These are phyloP conservation scores for Bolboschoenus planiculmis DNA, from an alignment of 176 grass and related monocot species.

Conservation along the genomic window DNA sequence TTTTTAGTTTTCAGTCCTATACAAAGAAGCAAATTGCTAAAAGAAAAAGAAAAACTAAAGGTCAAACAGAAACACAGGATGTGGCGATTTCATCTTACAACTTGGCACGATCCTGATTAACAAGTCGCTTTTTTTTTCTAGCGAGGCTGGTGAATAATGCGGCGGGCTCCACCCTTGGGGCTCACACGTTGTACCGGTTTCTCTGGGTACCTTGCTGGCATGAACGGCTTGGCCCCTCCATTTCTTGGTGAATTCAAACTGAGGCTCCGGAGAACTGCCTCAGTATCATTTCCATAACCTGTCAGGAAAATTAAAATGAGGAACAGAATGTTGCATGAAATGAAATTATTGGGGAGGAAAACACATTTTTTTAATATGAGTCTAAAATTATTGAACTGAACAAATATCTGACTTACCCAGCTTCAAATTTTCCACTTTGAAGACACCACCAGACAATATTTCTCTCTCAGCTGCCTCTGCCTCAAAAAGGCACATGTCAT, in stretches of 20 bases:
- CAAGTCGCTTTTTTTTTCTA: conserved; percentile 3
- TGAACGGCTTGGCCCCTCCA: neutral
- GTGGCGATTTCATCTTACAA: conserved; percentile 12
- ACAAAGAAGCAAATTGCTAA: conserved; percentile 32
- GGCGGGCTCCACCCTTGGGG: conserved; percentile 23
- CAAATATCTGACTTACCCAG: neutral
- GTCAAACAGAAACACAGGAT: conserved; percentile 10
- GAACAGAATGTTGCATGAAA: neutral
- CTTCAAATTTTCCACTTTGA: neutral
- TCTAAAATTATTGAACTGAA: neutral
- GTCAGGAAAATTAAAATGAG: neutral
- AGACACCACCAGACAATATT: neutral
- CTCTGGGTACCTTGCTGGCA: conserved; percentile 29
- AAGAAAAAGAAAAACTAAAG: conserved; percentile 21
- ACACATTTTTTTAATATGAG: neutral
- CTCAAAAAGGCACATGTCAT: conserved; percentile 44
- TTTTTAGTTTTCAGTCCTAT: conserved; percentile 39
- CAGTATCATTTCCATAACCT: conserved; percentile 26
- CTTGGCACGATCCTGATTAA: neutral
- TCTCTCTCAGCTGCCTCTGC: conserved; percentile 5
- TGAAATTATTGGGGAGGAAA: neutral
- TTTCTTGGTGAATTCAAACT: conserved; percentile 34
- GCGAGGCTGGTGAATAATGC: conserved; percentile 81
- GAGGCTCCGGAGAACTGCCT: conserved; percentile 33
- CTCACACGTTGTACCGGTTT: conserved; percentile 38